These are phyloP conservation scores for Monosporascus cannonballus DNA, from an alignment of 2,329 filamentous ascomycete genomes.

Conservation along the genomic window DNA sequence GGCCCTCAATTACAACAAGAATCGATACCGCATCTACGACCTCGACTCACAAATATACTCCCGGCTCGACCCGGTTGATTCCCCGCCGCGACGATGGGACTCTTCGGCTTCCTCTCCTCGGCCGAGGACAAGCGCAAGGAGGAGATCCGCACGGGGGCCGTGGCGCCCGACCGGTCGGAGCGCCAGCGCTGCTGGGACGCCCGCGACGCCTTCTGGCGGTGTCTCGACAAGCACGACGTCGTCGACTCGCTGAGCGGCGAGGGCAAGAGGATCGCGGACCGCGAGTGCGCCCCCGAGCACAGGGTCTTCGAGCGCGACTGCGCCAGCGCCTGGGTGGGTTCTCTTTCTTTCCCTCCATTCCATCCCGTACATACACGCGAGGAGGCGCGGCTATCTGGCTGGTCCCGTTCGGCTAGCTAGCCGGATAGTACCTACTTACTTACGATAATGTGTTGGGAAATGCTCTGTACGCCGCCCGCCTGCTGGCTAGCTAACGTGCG, in stretches of 20 bases:
- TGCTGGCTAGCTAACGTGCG: too few relatives aligned
- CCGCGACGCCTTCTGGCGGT: slow-evolving; percentile 81
- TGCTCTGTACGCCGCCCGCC: too few relatives aligned
- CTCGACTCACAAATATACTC: background rate
- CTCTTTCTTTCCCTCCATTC: background rate
- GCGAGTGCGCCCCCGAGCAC: slow-evolving; percentile 54
- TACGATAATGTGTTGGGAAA: too few relatives aligned
- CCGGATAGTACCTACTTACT: too few relatives aligned
- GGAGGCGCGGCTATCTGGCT: too few relatives aligned
- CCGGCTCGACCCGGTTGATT: background rate
- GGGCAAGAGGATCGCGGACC: slow-evolving; percentile 47
- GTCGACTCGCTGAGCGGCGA: slow-evolving; percentile 60
- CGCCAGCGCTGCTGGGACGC: slow-evolving; percentile 84
- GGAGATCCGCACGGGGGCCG: slow-evolving; percentile 48
- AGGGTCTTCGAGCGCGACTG: slow-evolving; percentile 76
- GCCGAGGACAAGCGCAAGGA: slow-evolving; percentile 41
- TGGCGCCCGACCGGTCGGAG: slow-evolving; percentile 80
- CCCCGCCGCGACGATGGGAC: slow-evolving; percentile 34
- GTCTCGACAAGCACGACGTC: slow-evolving; percentile 76
- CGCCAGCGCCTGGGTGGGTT: slow-evolving; percentile 79
- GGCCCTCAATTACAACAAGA: too few relatives aligned
- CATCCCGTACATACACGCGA: too few relatives aligned
- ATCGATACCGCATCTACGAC: background rate
- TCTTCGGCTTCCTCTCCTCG: slow-evolving; percentile 38
- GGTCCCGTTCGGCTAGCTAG: background rate